A percentile compares a stretch with the other conserved stretches of the same genome.
Conservation (phyloP, 306 rosid genomes). For the Lathyrus tuberosus region DNA sequence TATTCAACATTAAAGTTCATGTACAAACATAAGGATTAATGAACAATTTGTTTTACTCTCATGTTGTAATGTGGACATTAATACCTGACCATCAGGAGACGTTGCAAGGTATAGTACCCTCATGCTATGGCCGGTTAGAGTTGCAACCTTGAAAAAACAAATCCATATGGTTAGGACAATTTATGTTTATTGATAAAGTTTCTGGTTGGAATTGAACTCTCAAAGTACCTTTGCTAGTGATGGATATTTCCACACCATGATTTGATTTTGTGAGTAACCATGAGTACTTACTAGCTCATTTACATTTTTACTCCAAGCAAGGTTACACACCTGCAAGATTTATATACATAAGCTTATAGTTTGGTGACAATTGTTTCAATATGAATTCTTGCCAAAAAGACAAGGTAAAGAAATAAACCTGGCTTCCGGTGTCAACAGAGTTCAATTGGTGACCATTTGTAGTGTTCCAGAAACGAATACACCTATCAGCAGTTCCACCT, state of each 20-base stretch:
- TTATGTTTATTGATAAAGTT: background rate
- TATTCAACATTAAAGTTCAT: background rate
- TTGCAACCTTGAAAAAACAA: conserved; percentile 71
- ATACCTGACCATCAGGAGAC: conserved; percentile 99
- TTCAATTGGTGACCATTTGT: conserved; percentile 91
- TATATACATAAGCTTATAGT: background rate
- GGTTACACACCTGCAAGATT: conserved; percentile 84
- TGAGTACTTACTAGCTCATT: conserved; percentile 96
- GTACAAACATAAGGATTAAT: background rate
- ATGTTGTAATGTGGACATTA: conserved; percentile 2
- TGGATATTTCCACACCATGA: conserved; percentile 99
- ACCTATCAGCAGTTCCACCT: conserved; percentile 97
- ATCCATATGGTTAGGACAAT: conserved; percentile 1
- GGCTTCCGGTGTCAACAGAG: conserved; percentile 93
- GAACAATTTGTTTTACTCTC: background rate
- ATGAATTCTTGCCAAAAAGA: conserved; percentile 1
- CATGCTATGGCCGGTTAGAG: conserved; percentile 96
- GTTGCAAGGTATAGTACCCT: conserved; percentile 93
- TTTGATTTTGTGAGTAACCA: conserved; percentile 97
- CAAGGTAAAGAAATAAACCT: conserved; percentile 51
- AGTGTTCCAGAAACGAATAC: conserved; percentile 99
- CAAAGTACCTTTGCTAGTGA: conserved; percentile 82
- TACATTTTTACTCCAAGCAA: conserved; percentile 96
- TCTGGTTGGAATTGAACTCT: background rate
- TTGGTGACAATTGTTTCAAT: background rate